Evolutionary conservation across 345 rosid species (phyloP).

Genomic region (Bruguiera gymnorhiza): DNA sequence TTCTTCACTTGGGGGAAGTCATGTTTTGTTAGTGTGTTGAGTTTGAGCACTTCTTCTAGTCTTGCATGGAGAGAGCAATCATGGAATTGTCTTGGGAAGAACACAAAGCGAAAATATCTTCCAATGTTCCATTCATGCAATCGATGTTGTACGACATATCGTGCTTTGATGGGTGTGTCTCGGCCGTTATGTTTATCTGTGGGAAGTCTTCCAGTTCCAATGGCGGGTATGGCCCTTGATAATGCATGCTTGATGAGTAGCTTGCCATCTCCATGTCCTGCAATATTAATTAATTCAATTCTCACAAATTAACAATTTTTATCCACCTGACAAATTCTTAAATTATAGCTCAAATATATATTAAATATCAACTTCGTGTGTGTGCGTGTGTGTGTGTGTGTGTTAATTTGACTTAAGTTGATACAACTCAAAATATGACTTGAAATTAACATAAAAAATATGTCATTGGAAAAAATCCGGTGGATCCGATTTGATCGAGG

Average conservation of each 20-base stretch:
- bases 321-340: too few species aligned
- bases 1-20: background rate
- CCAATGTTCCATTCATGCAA: slow-evolving; percentile 39
- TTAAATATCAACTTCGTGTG: too few species aligned
- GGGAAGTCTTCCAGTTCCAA: slow-evolving; percentile 53
- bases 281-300: background rate
- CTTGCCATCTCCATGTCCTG: slow-evolving; percentile 37
- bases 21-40: background rate
- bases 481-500: too few species aligned
- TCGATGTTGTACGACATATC: slow-evolving; percentile 29
- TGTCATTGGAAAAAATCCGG: too few species aligned
- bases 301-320: too few species aligned
- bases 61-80: slow-evolving; percentile 25
- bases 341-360: too few species aligned
- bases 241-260: slow-evolving; percentile 23
- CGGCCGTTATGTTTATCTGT: slow-evolving; percentile 33
- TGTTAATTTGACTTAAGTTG: too few species aligned
- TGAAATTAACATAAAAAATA: too few species aligned
- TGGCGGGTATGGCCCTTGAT: slow-evolving; percentile 44
- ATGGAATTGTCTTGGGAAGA: slow-evolving; percentile 31
- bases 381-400: too few species aligned
- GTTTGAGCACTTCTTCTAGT: slow-evolving; percentile 12
- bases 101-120: slow-evolving; percentile 43
- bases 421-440: background rate
- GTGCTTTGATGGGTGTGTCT: slow-evolving; percentile 21